Base-by-base conservation (phyloP, 75 land plant genomes). In the Isoetes taiwanensis region DNA sequence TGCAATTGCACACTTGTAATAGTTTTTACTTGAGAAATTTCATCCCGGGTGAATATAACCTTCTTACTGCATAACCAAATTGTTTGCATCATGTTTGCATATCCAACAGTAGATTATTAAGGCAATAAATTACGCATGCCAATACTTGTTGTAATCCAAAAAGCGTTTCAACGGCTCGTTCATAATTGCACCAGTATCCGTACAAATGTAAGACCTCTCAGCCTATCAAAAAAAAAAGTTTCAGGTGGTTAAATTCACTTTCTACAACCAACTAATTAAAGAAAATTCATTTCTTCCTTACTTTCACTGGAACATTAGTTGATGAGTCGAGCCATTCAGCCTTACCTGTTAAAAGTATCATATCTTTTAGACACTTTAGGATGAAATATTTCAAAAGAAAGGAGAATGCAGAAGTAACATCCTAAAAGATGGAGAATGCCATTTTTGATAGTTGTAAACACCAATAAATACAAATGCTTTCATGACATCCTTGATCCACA, bases 101-200 rank as follows among this genome's bases (percentile, higher is more conserved):
- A 41, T 60, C n/a, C n/a, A n/a, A n/a, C n/a, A n/a, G n/a, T n/a
- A n/a, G n/a, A n/a, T n/a, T n/a, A n/a, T 38, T 52, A 20, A 27
- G 29, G 0, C 12, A 41, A 8, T 28, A 32, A 31, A 48, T 29
- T 43, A 25, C 6, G 53, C 20, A 62, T 37, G 31, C 37, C 2
- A 31, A 41, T 21, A 56, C 78, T 63, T 34, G 59, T 76, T 77
- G 52, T 83, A 90, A 26, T 72, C 61, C 41, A 78, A 74, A 63
- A 80, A 82, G 10, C 70, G 68, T 58, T 65, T 73, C 23, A 66
- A 31, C 37, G 94, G 65, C 53, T 80, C 88, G 30, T 74, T 48
- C 30, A 91, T 24, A 33, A 86, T 32, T 32, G 97, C 78, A 42
- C 97, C 97, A 43, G 94, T 86, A 57, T 91, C 97, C 14, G 72